Conservation (phyloP, 2,329 filamentous ascomycete species). For the Monilinia polystroma region DNA sequence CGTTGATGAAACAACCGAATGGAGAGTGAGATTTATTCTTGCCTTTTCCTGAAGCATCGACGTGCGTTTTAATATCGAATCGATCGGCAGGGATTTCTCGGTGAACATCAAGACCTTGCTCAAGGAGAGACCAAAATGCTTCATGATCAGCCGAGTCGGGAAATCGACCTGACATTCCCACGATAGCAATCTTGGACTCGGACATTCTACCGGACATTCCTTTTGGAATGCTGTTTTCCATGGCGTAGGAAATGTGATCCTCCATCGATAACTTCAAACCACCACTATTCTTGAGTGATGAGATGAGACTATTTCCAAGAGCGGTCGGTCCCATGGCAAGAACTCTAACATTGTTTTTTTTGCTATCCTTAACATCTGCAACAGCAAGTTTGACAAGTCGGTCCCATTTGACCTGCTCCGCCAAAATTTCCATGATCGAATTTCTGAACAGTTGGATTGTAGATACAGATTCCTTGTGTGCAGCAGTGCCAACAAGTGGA, state of each 20-base stretch:
- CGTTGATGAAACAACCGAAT: constrained; percentile 67
- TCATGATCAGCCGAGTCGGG: constrained; percentile 70
- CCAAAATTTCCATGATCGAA: constrained; percentile 29
- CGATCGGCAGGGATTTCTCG: constrained; percentile 55
- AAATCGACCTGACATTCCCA: constrained; percentile 77
- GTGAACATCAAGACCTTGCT: constrained; percentile 73
- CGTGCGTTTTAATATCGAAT: constrained; percentile 70
- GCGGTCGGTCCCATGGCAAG: constrained; percentile 33
- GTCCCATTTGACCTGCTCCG: constrained; percentile 29
- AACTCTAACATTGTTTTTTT: constrained; percentile 25
- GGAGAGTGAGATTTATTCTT: constrained; percentile 75
- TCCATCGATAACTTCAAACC: constrained; percentile 26
- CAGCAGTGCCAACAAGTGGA: constrained; percentile 23
- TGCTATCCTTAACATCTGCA: constrained; percentile 22
- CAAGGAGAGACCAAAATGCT: constrained; percentile 71
- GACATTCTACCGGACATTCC: constrained; percentile 23
- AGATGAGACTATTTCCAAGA: constrained; percentile 24
- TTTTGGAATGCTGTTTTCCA: constrained; percentile 27
- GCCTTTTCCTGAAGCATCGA: constrained; percentile 66
- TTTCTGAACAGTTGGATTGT: constrained; percentile 28
- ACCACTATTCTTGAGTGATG: constrained; percentile 18
- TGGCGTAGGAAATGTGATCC: constrained; percentile 28
- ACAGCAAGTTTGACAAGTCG: constrained; percentile 25
- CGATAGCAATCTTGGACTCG: constrained; percentile 57
- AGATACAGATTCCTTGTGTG: constrained; percentile 16